Conservation (phyloP, 805 yeast species). For the Pichia deserticola region DNA sequence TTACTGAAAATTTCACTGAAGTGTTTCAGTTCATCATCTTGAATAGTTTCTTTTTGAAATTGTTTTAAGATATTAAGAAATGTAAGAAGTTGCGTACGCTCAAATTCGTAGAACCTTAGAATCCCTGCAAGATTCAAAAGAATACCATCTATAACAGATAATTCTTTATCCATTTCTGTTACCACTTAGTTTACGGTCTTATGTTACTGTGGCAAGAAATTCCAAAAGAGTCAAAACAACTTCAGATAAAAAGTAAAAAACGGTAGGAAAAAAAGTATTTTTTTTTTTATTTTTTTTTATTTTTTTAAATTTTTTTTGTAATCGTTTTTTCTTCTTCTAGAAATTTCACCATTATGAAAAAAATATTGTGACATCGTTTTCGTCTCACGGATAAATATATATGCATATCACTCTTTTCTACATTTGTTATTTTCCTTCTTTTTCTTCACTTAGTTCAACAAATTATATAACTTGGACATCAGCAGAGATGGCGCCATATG, state of each 20-base stretch:
- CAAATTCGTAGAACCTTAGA: constrained; percentile 23
- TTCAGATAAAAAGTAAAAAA: too few species aligned
- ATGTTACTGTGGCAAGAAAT: too few species aligned
- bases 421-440: too few species aligned
- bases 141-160: constrained; percentile 21
- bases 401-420: too few species aligned
- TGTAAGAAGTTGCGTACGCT: constrained; percentile 15
- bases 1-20: constrained; percentile 15
- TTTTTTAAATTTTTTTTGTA: not conserved
- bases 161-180: constrained; percentile 18
- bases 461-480: too few species aligned
- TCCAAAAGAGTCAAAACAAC: too few species aligned
- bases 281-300: not conserved
- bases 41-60: constrained; percentile 14
- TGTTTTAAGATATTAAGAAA: constrained; percentile 10
- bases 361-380: too few species aligned
- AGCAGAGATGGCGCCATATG: constrained; percentile 47
- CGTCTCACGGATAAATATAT: too few species aligned
- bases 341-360: not conserved
- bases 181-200: not conserved
- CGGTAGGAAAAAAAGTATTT: too few species aligned
- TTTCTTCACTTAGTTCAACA: too few species aligned
- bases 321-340: not conserved
- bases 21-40: constrained; percentile 11
- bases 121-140: constrained; percentile 19